phyloP scores from a whole-genome alignment of 1,284 basidiomycete species.

The Cerrena zonata region DNA sequence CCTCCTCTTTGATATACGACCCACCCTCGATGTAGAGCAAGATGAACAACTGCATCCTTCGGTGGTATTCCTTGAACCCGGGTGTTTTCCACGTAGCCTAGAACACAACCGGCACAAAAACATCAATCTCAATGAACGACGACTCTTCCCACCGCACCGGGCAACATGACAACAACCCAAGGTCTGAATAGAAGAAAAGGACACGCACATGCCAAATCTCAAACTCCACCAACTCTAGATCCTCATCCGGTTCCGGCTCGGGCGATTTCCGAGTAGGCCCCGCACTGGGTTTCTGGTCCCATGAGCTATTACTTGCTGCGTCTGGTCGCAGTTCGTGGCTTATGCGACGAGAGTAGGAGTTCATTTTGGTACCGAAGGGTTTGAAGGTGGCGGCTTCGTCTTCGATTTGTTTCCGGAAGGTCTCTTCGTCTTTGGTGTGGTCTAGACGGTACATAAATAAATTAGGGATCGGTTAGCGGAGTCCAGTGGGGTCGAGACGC shows the following conservation, averaged over 20 bases:
- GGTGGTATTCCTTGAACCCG: slow-evolving; percentile 88
- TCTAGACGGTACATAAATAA: slow-evolving; percentile 32
- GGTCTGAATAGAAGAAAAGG: not conserved
- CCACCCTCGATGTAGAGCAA: slow-evolving; percentile 93
- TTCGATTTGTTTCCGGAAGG: slow-evolving; percentile 67
- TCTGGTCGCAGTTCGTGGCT: slow-evolving; percentile 16
- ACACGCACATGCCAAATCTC: slow-evolving; percentile 80
- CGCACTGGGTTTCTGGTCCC: slow-evolving; percentile 36
- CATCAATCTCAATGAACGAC: no score
- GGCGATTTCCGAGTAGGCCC: slow-evolving; percentile 28
- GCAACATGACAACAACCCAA: not conserved
- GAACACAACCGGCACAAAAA: not conserved
- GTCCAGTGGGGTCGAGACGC: not conserved
- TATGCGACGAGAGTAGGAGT: slow-evolving; percentile 68
- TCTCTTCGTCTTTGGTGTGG: slow-evolving; percentile 60
- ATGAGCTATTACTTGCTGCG: not conserved
- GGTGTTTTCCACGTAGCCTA: slow-evolving; percentile 82
- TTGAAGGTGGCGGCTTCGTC: slow-evolving; percentile 69
- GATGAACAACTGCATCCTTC: slow-evolving; percentile 92
- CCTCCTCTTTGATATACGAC: slow-evolving; percentile 86
- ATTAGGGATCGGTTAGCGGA: not conserved
- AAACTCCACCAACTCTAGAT: slow-evolving; percentile 60
- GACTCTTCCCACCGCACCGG: no score
- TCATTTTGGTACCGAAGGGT: slow-evolving; percentile 70
- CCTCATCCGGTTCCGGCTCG: slow-evolving; percentile 35